These are phyloP conservation scores for Lentinula boryana DNA, from an alignment of 768 basidiomycete genomes.

Conservation along the genomic window DNA sequence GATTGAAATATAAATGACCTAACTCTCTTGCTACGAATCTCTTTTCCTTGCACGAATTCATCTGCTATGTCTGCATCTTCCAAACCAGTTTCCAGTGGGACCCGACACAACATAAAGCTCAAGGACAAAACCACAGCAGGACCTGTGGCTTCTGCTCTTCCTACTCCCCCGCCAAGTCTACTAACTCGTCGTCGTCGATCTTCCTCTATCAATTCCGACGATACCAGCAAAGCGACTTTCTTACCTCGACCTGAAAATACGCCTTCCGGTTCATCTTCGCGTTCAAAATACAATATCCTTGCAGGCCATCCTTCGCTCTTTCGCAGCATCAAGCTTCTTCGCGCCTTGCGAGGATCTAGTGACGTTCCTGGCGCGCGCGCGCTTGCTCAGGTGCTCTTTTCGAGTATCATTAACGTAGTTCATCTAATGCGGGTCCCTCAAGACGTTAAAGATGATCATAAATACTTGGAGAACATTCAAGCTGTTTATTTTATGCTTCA, in stretches of 20 bases:
- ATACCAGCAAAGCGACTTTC: constrained; percentile 1
- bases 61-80: background rate
- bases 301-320: constrained; percentile 30
- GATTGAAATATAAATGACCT: background rate
- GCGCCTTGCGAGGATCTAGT: constrained; percentile 12
- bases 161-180: background rate
- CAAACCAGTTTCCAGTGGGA: background rate
- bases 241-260: background rate
- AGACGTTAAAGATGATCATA: background rate
- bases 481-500: background rate
- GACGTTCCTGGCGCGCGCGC: constrained; percentile 4
- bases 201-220: constrained; percentile 16
- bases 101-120: background rate
- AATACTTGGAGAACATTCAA: background rate
- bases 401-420: background rate
- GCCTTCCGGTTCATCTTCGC: background rate
- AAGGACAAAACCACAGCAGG: background rate
- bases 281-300: constrained; percentile 22
- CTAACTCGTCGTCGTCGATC: constrained; percentile 20
- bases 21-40: background rate
- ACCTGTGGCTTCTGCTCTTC: background rate
- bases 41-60: background rate
- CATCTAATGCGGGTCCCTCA: constrained; percentile 2
- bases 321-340: constrained; percentile 21
- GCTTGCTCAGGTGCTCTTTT: constrained; percentile 14